Percentiles rank a stretch among this genome's conserved stretches.
Evolutionary conservation across 1,284 basidiomycete species (phyloP).

Genomic region (Microbotryum saponariae): DNA sequence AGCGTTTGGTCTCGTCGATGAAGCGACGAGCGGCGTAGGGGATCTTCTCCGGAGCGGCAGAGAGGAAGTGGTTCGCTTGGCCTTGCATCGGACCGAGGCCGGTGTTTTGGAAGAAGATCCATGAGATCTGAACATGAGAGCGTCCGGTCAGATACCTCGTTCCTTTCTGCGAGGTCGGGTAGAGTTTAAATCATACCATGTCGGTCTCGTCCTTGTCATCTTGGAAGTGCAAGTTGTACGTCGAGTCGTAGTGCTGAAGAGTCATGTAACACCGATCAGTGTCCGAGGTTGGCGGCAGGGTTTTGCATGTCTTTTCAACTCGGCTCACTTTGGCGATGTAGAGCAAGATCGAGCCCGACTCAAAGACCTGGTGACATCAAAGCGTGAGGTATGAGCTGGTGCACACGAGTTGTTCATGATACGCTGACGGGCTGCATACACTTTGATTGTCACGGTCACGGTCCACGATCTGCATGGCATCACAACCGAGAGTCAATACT

Average conservation of each 20-base stretch:
- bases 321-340: constrained; percentile 52
- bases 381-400: too few species aligned
- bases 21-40: constrained; percentile 53
- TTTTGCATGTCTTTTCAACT: constrained; percentile 6
- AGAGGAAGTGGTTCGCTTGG: constrained; percentile 49
- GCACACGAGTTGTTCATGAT: too few species aligned
- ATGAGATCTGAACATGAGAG: constrained; percentile 50
- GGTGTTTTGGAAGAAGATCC: constrained; percentile 65
- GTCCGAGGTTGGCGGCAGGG: background rate
- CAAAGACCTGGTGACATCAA: constrained; percentile 52
- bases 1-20: constrained; percentile 63
- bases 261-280: too few species aligned
- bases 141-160: background rate
- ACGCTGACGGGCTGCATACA: too few species aligned
- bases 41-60: constrained; percentile 49
- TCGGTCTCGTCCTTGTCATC: constrained; percentile 39
- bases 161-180: constrained; percentile 42
- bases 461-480: constrained; percentile 44
- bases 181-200: constrained; percentile 42
- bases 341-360: constrained; percentile 58
- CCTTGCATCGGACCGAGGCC: constrained; percentile 70
- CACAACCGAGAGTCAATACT: background rate
- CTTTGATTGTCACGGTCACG: constrained; percentile 44
- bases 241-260: constrained; percentile 37
- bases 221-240: constrained; percentile 53